Evolutionary conservation across 177 flowering plant genomes (phyloP).

Genomic region (Tripterygium wilfordii): DNA sequence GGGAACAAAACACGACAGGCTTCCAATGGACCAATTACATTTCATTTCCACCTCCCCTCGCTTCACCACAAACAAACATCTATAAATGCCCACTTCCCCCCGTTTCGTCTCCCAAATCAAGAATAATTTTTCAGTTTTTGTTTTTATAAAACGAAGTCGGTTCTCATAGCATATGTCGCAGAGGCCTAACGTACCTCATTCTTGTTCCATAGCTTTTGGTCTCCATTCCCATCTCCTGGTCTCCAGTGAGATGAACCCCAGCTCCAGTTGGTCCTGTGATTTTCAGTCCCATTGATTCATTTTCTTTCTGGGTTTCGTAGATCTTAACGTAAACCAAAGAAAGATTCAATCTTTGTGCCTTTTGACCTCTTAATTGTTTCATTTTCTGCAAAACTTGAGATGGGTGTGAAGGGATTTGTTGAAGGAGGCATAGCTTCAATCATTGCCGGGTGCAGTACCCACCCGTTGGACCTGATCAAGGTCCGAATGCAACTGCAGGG

Average conservation of each 20-base stretch:
- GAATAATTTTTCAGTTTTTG: too few relatives aligned
- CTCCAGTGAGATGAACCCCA: conserved; percentile 46
- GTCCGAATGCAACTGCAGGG: conserved; percentile 75
- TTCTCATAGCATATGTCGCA: conserved; percentile 61
- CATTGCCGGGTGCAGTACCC: conserved; percentile 55
- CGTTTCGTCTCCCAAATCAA: too few relatives aligned
- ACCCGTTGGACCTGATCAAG: conserved; percentile 56
- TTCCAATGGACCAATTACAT: too few relatives aligned
- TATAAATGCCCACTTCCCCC: not conserved
- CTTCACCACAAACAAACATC: too few relatives aligned
- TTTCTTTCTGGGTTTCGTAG: not conserved
- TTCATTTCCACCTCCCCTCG: too few relatives aligned
- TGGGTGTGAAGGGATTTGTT: conserved; percentile 57
- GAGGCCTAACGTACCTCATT: conserved; percentile 46
- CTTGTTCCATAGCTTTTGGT: conserved; percentile 43
- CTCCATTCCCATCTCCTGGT: conserved; percentile 59
- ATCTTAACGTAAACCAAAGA: too few relatives aligned
- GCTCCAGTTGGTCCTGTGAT: conserved; percentile 28
- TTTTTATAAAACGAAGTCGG: too few relatives aligned
- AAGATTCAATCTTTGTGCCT: too few relatives aligned
- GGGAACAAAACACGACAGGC: too few relatives aligned
- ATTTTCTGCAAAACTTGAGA: not conserved
- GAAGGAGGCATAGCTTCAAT: conserved; percentile 67
- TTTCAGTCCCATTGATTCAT: not conserved
- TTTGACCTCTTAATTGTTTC: too few relatives aligned